Base-by-base conservation (phyloP, 2,329 filamentous ascomycete species). In the Graphilbum sp. region DNA sequence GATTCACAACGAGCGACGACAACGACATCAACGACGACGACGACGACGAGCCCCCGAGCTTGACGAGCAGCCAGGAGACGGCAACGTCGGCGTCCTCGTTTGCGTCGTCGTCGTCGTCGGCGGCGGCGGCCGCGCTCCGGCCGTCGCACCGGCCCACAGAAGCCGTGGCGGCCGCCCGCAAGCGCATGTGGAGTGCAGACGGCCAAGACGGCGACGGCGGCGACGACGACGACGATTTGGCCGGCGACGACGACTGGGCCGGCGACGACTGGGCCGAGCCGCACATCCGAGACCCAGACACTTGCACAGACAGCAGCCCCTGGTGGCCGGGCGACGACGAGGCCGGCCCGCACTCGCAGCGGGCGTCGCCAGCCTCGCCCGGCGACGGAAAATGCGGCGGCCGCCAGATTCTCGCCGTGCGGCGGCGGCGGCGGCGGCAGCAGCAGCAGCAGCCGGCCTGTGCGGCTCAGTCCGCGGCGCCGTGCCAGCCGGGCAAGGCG, bases 11-110 rank as follows among this genome's bases (percentile, higher is more conserved):
- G 27, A n/a, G 27, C 27, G 36, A 41, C 13, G 50, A 55, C 34
- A 47, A 49, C n/a, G n/a, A n/a, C n/a, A n/a, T n/a, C n/a, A 39
- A 31, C 34, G 50, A 49, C 6, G 44, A 58, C 15, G 60, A 64
- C 36, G 56, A 58, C 11, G 46, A 67, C 25, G 66, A 66, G 2
- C 60, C 46, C 27, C 48, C 47, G 0, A 34, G 61, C 23, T 55
- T 73, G 36, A 67, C 63, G 18, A 64, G 66, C 55, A 73, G 69
- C 37, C 71, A 74, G 49, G 67, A 69, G 37, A 68, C 64, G n/a
- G 27, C 27, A 12, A 12, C 23, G n/a, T n/a, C n/a, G 6, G 52
- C 61, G 18, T 54, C 58, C 23, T 65, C 61, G 45, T 53, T 41
- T 16, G 38, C 43, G 29, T 50, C 24, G 38, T 35, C 30, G 23